Base-by-base conservation (phyloP, 768 basidiomycete species). In the Holtermanniella nyarrowii region DNA sequence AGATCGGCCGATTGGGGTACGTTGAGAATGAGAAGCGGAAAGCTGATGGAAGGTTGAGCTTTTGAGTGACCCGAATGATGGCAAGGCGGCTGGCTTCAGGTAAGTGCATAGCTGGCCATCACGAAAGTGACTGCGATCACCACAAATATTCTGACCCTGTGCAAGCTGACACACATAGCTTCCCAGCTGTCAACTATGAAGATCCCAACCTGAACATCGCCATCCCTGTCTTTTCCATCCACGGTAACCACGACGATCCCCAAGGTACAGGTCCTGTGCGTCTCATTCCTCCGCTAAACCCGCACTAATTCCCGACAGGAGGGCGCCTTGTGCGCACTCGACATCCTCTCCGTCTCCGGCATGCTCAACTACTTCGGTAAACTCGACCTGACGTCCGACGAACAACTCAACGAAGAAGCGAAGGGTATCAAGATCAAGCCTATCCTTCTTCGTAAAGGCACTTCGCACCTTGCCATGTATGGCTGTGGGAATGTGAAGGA, bases 221-320 rank as follows among this genome's bases (percentile, higher is more conserved):
- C 3, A 88, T 95, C n/a, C 95, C 95, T 2, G 86, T 97, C 24
- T 99, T 99, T 73, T 96, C 93, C 0, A 97, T 99, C 47, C 95
- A 99, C 64, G 95, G 95, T 41, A 99, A 99, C 66, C 95, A 99
- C 71, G 95, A 99, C 65, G 95, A 99, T 63, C 95, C 95, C 26
- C 95, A 97, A 73, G 95, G 95, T 18, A 84, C 89, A 20, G 90
- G 91, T 2, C 77, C 85, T 7, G 90, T 89, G 62, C 55, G 86
- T 11, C 22, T 47, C 21, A 12, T 45, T 20, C 11, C 11, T 10
- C 41, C 24, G 23, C 16, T 4, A 14, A 14, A 21, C 41, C 16
- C 24, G n/a, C 22, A 14, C 14, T 51, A 24, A 13, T 44, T 0
- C 5, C 18, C 1, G 4, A n/a, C 14, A 93, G 88, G 85, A 90